phyloP scores from a whole-genome alignment of 345 rosid genomes.

The Garcia nutans region DNA sequence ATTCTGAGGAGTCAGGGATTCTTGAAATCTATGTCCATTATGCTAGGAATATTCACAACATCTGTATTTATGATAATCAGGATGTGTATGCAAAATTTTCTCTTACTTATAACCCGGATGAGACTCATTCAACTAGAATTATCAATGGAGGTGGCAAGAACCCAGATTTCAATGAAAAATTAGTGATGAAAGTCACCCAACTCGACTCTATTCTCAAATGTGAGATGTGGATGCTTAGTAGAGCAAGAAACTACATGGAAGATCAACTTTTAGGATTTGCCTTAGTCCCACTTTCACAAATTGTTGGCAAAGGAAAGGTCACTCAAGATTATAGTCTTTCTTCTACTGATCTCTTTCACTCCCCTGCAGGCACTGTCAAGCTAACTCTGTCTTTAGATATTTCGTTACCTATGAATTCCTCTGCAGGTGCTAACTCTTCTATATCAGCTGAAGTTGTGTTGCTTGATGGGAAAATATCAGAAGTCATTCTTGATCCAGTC shows the following conservation, averaged over 20 bases:
- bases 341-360: slow-evolving; percentile 91
- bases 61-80: slow-evolving; percentile 92
- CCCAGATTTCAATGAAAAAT: slow-evolving; percentile 73
- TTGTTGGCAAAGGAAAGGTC: slow-evolving; percentile 64
- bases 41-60: slow-evolving; percentile 95
- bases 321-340: slow-evolving; percentile 73
- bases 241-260: slow-evolving; percentile 80
- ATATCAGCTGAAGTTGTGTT: slow-evolving; percentile 82
- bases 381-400: slow-evolving; percentile 58
- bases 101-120: slow-evolving; percentile 83
- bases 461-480: slow-evolving; percentile 60
- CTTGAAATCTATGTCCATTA: slow-evolving; percentile 81
- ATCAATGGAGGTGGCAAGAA: slow-evolving; percentile 84
- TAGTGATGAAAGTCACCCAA: slow-evolving; percentile 55
- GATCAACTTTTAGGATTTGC: slow-evolving; percentile 93
- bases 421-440: slow-evolving; percentile 41
- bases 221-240: slow-evolving; percentile 95
- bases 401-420: slow-evolving; percentile 31
- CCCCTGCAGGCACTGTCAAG: slow-evolving; percentile 85
- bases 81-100: slow-evolving; percentile 96
- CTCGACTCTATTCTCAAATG: slow-evolving; percentile 83
- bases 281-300: slow-evolving; percentile 68
- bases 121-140: slow-evolving; percentile 71
- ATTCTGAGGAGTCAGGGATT: slow-evolving; percentile 48
- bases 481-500: slow-evolving; percentile 46